phyloP scores from a whole-genome alignment of 495 filamentous ascomycete species.

The Xylaria longipes region DNA sequence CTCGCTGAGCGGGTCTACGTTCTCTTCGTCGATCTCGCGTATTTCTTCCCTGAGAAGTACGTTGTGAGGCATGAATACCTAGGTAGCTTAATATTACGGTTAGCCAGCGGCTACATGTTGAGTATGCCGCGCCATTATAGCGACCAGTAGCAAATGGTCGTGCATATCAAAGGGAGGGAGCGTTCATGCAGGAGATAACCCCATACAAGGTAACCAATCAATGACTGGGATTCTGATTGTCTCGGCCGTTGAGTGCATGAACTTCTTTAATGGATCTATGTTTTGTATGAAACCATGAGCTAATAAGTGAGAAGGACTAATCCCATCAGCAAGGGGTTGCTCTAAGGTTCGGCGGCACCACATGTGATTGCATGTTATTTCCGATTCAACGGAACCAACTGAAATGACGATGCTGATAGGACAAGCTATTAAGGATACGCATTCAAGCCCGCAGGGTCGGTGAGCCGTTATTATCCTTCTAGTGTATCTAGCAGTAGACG shows the following conservation, averaged over 20 bases:
- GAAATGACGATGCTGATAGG: background rate
- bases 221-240: background rate
- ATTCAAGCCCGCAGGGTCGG: background rate
- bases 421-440: background rate
- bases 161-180: background rate
- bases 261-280: background rate
- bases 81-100: background rate
- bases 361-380: background rate
- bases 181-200: background rate
- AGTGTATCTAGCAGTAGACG: background rate
- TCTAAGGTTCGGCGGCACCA: background rate
- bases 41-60: conserved; percentile 36
- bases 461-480: background rate
- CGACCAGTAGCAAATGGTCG: background rate
- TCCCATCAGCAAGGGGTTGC: background rate
- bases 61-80: conserved; percentile 16
- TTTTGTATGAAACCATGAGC: background rate
- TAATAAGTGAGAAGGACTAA: background rate
- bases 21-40: conserved; percentile 35
- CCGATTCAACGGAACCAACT: background rate
- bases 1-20: conserved; percentile 25
- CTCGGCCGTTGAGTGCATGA: background rate
- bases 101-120: background rate
- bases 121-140: background rate
- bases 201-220: background rate